Evolutionary conservation across 2,329 filamentous ascomycete species (phyloP).

Genomic region (Pseudogymnoascus sp.): DNA sequence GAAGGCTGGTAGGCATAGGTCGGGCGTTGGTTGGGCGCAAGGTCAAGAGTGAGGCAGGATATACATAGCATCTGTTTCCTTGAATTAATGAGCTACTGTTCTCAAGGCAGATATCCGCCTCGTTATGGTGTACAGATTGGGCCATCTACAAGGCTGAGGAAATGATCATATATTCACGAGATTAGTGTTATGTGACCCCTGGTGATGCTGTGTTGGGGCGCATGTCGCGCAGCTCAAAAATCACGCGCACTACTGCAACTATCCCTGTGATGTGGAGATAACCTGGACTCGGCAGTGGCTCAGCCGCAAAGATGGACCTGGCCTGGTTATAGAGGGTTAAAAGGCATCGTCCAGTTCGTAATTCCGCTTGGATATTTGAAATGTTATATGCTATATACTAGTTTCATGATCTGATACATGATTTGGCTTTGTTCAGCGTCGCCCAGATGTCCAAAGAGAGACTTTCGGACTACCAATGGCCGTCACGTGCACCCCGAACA

Average conservation of each 20-base stretch:
- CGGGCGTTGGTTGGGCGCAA: neutral
- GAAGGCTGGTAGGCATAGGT: neutral
- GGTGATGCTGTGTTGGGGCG: neutral
- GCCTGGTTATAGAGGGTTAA: neutral
- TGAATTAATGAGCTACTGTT: neutral
- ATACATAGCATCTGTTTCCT: neutral
- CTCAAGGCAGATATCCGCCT: neutral
- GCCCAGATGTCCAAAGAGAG: neutral
- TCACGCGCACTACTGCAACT: neutral
- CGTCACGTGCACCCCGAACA: neutral
- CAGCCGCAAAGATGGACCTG: neutral
- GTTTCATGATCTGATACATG: neutral
- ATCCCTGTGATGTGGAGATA: conserved; percentile 6
- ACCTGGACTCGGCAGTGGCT: conserved; percentile 3
- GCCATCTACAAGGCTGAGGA: neutral
- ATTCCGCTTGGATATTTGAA: neutral
- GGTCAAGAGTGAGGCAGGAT: neutral
- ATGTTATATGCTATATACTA: neutral
- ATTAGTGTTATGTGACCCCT: neutral
- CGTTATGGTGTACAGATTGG: neutral
- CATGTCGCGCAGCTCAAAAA: neutral
- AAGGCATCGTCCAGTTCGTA: neutral
- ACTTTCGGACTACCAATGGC: neutral
- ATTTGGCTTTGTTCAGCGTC: neutral
- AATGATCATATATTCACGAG: neutral